Conservation (phyloP, 495 filamentous ascomycete species). For the Penicillium antarcticum region DNA sequence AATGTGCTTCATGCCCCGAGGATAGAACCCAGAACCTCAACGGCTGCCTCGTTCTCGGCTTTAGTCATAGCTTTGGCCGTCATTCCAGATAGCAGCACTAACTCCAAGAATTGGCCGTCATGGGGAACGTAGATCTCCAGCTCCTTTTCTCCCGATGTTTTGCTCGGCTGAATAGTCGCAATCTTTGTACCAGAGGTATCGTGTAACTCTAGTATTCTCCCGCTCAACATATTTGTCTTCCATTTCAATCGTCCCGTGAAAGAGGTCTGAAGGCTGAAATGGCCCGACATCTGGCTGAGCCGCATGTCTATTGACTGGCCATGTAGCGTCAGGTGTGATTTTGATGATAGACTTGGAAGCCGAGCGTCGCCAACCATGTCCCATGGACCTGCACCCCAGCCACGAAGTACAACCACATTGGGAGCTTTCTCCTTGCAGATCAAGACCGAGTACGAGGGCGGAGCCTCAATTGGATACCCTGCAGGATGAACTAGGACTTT, state of each 20-base stretch:
- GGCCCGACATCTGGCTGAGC: background rate
- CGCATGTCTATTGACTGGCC: background rate
- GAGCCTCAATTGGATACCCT: constrained; percentile 4
- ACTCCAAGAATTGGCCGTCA: background rate
- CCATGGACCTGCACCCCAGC: background rate
- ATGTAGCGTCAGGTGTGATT: background rate
- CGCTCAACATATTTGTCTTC: background rate
- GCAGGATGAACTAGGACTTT: constrained; percentile 4
- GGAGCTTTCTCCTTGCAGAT: background rate
- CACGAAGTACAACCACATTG: background rate
- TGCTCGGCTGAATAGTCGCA: background rate
- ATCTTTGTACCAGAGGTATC: background rate
- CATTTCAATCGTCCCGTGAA: background rate
- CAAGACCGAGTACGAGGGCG: background rate
- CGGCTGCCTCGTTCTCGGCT: background rate
- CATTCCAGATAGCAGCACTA: background rate
- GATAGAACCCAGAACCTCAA: background rate
- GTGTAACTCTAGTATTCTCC: background rate
- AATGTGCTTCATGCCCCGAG: background rate
- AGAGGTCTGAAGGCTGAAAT: background rate
- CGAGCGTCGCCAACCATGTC: constrained; percentile 1
- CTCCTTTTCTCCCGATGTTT: background rate
- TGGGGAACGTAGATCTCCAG: background rate
- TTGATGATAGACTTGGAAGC: background rate
- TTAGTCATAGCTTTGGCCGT: background rate